Evolutionary conservation across 2,329 filamentous ascomycete species (phyloP).

Genomic region (Aspergillus pseudoterreus): DNA sequence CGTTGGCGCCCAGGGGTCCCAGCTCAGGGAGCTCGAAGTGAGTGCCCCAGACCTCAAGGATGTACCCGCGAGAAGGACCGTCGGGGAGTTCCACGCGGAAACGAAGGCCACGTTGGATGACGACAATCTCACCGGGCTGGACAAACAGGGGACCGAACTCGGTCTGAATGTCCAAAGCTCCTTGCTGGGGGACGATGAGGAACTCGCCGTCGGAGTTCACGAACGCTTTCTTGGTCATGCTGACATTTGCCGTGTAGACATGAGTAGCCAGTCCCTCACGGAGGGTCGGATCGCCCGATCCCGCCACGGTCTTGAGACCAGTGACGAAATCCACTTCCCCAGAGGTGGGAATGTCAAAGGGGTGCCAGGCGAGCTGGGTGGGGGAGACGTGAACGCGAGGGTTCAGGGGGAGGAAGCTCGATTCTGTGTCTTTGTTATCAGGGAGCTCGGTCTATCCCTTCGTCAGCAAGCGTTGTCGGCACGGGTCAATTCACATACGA

Average conservation of each 20-base stretch:
- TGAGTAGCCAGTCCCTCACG: constrained; percentile 55
- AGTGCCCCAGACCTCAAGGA: constrained; percentile 63
- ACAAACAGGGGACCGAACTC: constrained; percentile 63
- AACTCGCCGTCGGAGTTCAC: constrained; percentile 64
- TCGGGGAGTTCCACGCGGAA: constrained; percentile 59
- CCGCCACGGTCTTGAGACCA: constrained; percentile 52
- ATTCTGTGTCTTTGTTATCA: constrained; percentile 31
- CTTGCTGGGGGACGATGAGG: constrained; percentile 63
- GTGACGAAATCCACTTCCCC: constrained; percentile 56
- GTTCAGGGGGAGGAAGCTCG: constrained; percentile 39
- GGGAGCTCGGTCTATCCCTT: constrained; percentile 45
- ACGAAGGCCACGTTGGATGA: constrained; percentile 64
- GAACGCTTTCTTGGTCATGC: constrained; percentile 56
- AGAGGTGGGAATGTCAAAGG: constrained; percentile 48
- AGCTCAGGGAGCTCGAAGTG: constrained; percentile 65
- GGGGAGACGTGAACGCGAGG: constrained; percentile 54
- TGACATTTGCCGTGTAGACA: constrained; percentile 54
- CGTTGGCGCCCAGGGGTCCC: constrained; percentile 63
- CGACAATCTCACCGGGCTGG: constrained; percentile 63
- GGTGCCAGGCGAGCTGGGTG: constrained; percentile 57
- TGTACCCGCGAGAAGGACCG: constrained; percentile 61
- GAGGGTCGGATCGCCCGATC: constrained; percentile 55
- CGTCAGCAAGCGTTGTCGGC: no score
- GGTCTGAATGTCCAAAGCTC: constrained; percentile 64
- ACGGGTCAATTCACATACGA: constrained; percentile 27